A percentile compares a stretch with the other conserved stretches of the same genome.
phyloP scores from a whole-genome alignment of 202 grass and related monocot genomes.

The Sporobolus alterniflorus region DNA sequence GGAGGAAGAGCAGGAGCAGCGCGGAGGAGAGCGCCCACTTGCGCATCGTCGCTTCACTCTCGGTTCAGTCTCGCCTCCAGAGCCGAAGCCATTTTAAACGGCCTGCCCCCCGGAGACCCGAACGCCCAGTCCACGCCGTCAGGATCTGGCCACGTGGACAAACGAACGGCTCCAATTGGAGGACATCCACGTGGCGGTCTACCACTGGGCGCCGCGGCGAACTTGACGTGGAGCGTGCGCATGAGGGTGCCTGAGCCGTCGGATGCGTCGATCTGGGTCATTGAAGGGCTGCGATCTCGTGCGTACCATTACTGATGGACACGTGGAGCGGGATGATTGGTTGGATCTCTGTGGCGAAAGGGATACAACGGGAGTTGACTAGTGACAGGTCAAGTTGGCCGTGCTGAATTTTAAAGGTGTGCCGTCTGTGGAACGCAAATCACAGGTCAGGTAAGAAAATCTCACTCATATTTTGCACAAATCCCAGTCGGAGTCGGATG shows the following conservation, averaged over 20 bases:
- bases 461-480: too few species aligned
- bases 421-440: too few species aligned
- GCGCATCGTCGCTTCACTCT: slow-evolving; percentile 62
- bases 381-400: neutral
- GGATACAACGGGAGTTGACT: slow-evolving; percentile 20
- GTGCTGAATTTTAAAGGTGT: neutral
- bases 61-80: neutral
- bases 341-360: rapidly evolving
- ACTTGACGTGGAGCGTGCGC: slow-evolving; percentile 66
- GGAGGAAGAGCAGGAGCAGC: slow-evolving; percentile 86
- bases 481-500: too few species aligned
- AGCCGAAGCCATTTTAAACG: slow-evolving; percentile 36
- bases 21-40: slow-evolving; percentile 80
- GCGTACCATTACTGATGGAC: rapidly evolving
- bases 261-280: slow-evolving; percentile 8
- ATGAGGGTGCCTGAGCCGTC: slow-evolving; percentile 17
- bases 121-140: slow-evolving; percentile 35
- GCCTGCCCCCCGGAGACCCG: slow-evolving; percentile 15
- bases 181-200: neutral
- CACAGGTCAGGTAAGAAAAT: too few species aligned
- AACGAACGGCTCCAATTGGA: slow-evolving; percentile 33
- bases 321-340: slow-evolving; percentile 40
- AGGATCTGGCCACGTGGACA: slow-evolving; percentile 55
- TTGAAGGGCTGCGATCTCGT: slow-evolving; percentile 38
- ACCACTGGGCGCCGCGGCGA: slow-evolving; percentile 10